Conservation (phyloP, 2,329 filamentous ascomycete species). For the Elsinoe perseae region DNA sequence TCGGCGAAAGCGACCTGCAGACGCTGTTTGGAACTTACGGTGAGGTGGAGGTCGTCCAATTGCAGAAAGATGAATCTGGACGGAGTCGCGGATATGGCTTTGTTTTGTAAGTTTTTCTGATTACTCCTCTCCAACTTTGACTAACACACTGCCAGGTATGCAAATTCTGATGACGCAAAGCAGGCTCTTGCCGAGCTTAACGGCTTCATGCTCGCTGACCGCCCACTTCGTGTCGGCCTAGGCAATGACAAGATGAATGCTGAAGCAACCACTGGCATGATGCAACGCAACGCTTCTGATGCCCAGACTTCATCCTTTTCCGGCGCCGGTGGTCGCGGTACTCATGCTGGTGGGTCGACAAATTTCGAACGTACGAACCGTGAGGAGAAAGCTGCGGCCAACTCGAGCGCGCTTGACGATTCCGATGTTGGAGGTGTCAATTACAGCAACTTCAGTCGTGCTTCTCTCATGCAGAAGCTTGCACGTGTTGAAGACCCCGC, state of each 20-base stretch:
- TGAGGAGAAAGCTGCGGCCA: constrained; percentile 76
- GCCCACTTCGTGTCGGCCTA: constrained; percentile 95
- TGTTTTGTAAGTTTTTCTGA: constrained; percentile 68
- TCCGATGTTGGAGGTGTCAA: constrained; percentile 97
- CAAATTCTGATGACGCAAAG: constrained; percentile 77
- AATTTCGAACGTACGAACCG: constrained; percentile 86
- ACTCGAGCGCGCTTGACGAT: constrained; percentile 91
- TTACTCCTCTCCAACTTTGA: neutral
- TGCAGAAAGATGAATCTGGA: constrained; percentile 90
- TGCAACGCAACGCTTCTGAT: constrained; percentile 59
- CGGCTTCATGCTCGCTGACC: constrained; percentile 93
- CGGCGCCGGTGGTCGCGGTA: constrained; percentile 77
- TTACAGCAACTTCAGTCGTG: constrained; percentile 98
- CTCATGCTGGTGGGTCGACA: constrained; percentile 64
- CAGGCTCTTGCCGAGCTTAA: constrained; percentile 99
- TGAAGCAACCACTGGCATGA: constrained; percentile 85
- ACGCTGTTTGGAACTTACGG: constrained; percentile 97
- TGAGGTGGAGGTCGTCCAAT: constrained; percentile 92
- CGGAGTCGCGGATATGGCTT: constrained; percentile 95
- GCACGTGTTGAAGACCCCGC: constrained; percentile 83
- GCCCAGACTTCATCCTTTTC: constrained; percentile 85
- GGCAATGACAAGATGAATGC: constrained; percentile 99
- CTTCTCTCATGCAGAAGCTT: constrained; percentile 97
- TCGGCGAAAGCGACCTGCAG: constrained; percentile 90
- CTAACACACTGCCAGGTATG: constrained; percentile 24